These are phyloP conservation scores for Sclerotinia glacialis DNA, from an alignment of 2,329 filamentous ascomycete genomes.

Conservation along the genomic window DNA sequence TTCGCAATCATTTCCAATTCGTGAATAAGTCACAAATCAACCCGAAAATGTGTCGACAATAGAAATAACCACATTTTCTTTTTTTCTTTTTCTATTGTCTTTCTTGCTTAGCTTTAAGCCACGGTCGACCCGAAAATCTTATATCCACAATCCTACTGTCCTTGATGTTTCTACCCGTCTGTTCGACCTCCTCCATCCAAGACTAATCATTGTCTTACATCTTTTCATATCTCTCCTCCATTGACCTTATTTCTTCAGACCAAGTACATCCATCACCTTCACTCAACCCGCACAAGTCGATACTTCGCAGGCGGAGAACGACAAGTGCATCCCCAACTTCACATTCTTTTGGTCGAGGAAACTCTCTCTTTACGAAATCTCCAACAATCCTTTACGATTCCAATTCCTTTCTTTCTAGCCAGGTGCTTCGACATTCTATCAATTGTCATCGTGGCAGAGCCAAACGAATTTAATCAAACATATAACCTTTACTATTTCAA, in stretches of 20 bases:
- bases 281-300: slow-evolving; percentile 41
- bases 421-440: slow-evolving; percentile 25
- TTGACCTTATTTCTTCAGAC: background rate
- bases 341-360: slow-evolving; percentile 34
- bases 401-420: slow-evolving; percentile 26
- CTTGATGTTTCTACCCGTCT: background rate
- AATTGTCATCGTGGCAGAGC: slow-evolving; percentile 29
- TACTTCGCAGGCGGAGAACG: slow-evolving; percentile 51
- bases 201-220: slow-evolving; percentile 8
- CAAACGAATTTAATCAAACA: slow-evolving; percentile 26
- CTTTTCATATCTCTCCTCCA: background rate
- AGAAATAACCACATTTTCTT: background rate
- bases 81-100: slow-evolving; percentile 6
- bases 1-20: background rate
- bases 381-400: slow-evolving; percentile 22
- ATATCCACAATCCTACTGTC: slow-evolving; percentile 7
- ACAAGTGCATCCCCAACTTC: slow-evolving; percentile 43
- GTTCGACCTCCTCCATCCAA: background rate
- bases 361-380: slow-evolving; percentile 24
- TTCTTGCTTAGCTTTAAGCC: slow-evolving; percentile 11
- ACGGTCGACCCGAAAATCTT: background rate
- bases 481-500: slow-evolving; percentile 17
- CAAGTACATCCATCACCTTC: background rate
- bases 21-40: slow-evolving; percentile 3
- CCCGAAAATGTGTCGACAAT: slow-evolving; percentile 10